Base-by-base conservation (phyloP, 1,284 basidiomycete genomes). In the Cutaneotrichosporon sp. region DNA sequence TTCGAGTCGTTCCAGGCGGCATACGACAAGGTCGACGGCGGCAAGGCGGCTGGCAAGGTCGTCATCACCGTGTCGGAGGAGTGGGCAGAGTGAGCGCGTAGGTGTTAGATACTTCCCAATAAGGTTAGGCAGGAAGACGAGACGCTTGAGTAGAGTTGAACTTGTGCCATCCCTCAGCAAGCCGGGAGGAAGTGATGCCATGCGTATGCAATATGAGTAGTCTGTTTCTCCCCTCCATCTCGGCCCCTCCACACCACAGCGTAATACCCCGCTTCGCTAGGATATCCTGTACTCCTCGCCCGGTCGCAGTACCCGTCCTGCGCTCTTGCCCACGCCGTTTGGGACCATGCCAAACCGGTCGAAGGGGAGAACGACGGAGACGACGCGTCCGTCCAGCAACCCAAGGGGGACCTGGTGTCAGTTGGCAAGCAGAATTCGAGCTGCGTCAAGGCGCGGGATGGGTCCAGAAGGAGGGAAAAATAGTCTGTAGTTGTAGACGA, bases 361-460 rank as follows among this genome's bases (percentile, higher is more conserved):
- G 60, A 67, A 75, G 8, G 83, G 83, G 80, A 81, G 84, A 13
- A 84, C 51, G 18, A 84, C 75, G 31, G 70, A 74, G 11, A 80
- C 70, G 16, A 84, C 81, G 9, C 76, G 67, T 0, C 80, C 72
- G 11, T 78, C 80, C 59, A 84, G 73, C 0, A 84, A 67, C 0
- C 79, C 81, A 8, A 84, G 70, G 4, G 83, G 81, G 26, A 81
- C 68, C 76, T 80, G 63, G 9, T 13, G 52, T 57, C 46, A 62
- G 38, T 36, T 9, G 31, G n/a, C 22, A 9, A 14, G 4, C 21
- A 22, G 22, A 6, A 47, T 50, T 51, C 22, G n/a, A 16, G 36
- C 36, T 36, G 36, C 9, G 36, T 13, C 36, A 36, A 36, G 36
- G 36, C 36, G 9, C 36, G 36, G 36, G 36, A 36, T 36, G 36